Evolutionary conservation across 176 grass and related monocot species (phyloP), one percentile per base, ranked within the genome.

Genomic region (Leersia perrieri): DNA sequence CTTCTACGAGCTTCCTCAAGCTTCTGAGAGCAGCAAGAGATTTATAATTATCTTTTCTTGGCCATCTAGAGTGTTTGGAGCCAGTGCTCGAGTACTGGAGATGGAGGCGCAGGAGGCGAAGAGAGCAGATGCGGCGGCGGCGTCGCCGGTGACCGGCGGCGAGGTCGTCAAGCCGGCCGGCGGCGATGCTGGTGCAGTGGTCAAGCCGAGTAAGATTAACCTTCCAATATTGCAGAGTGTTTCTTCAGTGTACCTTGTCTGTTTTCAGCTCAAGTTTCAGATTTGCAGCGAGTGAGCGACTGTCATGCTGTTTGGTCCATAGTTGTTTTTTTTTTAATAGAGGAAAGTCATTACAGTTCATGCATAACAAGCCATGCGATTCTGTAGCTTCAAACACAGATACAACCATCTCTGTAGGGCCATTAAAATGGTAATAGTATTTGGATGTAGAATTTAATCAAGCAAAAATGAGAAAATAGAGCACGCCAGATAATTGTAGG

Each of bases 391-490:
- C n/a, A n/a, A n/a, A n/a, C n/a, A n/a, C n/a, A n/a, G n/a, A n/a
- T n/a, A n/a, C n/a, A n/a, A n/a, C 5, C 1, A 53, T 84, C 10
- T 64, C 16, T 74, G 26, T 33, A 83, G 45, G 27, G 45, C 20
- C 28, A 70, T 27, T 79, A 71, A 80, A 60, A n/a, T 53, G 44
- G 25, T 75, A 31, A 33, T 26, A 14, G 32, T 20, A 63, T 73
- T 78, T 39, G 58, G 62, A 72, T 26, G 3, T n/a, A 22, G 28
- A 33, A 66, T 70, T 87, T 78, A 32, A 41, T 74, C 36, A 41
- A 73, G 11, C 58, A 12, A 81, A 55, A 2, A 78, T 27, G 33
- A 89, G 68, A 90, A 83, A 74, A 75, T 61, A 78, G 23, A 81
- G 69, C 31, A 76, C 47, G 74, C 60, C 23, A 60, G n/a, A n/a